Evolutionary conservation across 495 filamentous ascomycete genomes (phyloP).

Genomic region (Aspergillus olivimuriae): DNA sequence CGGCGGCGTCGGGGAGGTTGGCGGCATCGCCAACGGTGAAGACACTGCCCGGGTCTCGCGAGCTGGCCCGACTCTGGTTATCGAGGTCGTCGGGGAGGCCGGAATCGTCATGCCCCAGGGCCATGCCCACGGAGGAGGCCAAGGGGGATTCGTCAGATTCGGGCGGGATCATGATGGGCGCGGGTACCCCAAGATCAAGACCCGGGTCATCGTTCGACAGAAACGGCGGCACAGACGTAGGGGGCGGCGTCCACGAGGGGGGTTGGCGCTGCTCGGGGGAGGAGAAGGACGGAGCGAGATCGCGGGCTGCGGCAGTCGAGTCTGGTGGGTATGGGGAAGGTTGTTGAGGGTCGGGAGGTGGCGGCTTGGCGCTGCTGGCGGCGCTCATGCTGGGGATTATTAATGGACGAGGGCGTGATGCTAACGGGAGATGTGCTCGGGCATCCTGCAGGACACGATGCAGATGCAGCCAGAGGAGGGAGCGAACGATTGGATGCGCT

Average conservation of each 20-base stretch:
- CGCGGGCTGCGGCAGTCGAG: slow-evolving; percentile 11
- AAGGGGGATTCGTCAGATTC: slow-evolving; percentile 34
- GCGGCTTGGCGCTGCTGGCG: slow-evolving; percentile 26
- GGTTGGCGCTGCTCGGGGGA: slow-evolving; percentile 1
- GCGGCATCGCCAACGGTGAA: slow-evolving; percentile 21
- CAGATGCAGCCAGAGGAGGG: too few relatives aligned
- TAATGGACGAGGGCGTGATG: too few relatives aligned
- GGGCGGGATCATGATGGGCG: slow-evolving; percentile 40
- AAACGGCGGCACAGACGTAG: slow-evolving; percentile 6
- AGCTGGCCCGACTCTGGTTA: slow-evolving; percentile 39
- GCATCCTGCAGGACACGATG: too few relatives aligned
- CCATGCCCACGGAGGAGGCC: slow-evolving; percentile 24
- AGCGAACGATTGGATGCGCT: too few relatives aligned
- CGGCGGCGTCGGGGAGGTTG: slow-evolving; percentile 14
- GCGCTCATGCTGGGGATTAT: neutral
- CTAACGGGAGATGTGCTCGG: too few relatives aligned
- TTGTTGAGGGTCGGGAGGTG: slow-evolving; percentile 22
- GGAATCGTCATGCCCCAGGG: slow-evolving; percentile 26
- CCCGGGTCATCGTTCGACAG: slow-evolving; percentile 35
- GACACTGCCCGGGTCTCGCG: slow-evolving; percentile 33
- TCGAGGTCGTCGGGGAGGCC: slow-evolving; percentile 34
- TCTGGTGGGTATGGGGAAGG: slow-evolving; percentile 30
- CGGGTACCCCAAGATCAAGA: slow-evolving; percentile 34
- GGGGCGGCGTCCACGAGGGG: slow-evolving; percentile 2
- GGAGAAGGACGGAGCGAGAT: slow-evolving; percentile 9